Evolutionary conservation across 2,329 filamentous ascomycete genomes (phyloP).

Genomic region (Cladorrhinum sp.): DNA sequence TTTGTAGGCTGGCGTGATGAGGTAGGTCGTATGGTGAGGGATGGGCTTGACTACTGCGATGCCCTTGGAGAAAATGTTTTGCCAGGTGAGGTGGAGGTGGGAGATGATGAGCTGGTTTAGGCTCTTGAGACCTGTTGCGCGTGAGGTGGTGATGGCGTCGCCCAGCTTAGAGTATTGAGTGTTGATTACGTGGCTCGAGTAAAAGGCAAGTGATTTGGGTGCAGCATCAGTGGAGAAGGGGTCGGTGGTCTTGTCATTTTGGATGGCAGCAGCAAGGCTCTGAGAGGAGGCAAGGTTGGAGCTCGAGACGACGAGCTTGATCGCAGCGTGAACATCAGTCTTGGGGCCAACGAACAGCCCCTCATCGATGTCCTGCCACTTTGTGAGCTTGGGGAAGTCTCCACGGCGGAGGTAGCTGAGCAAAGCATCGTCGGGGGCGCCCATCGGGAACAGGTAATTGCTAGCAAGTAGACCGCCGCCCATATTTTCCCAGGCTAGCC

Average conservation of each 20-base stretch:
- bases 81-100: conserved; percentile 83
- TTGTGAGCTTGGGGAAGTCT: conserved; percentile 69
- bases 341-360: conserved; percentile 72
- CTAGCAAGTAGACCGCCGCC: conserved; percentile 77
- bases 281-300: conserved; percentile 55
- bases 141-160: conserved; percentile 56
- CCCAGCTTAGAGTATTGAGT: conserved; percentile 66
- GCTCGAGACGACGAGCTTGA: conserved; percentile 58
- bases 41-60: conserved; percentile 80
- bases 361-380: conserved; percentile 68
- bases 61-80: conserved; percentile 71
- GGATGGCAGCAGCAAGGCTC: conserved; percentile 56
- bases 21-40: conserved; percentile 68
- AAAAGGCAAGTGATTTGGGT: conserved; percentile 71
- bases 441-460: conserved; percentile 83
- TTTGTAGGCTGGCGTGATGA: conserved; percentile 67
- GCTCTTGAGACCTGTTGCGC: conserved; percentile 58
- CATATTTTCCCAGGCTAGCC: conserved; percentile 93
- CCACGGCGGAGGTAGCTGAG: conserved; percentile 72
- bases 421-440: conserved; percentile 66
- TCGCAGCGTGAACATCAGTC: conserved; percentile 58
- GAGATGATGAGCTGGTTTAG: conserved; percentile 76
- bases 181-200: conserved; percentile 61
- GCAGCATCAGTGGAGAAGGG: conserved; percentile 64
- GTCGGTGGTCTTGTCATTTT: conserved; percentile 37